Conservation (phyloP, 2,329 filamentous ascomycete species). For the Aureobasidium sp. region DNA sequence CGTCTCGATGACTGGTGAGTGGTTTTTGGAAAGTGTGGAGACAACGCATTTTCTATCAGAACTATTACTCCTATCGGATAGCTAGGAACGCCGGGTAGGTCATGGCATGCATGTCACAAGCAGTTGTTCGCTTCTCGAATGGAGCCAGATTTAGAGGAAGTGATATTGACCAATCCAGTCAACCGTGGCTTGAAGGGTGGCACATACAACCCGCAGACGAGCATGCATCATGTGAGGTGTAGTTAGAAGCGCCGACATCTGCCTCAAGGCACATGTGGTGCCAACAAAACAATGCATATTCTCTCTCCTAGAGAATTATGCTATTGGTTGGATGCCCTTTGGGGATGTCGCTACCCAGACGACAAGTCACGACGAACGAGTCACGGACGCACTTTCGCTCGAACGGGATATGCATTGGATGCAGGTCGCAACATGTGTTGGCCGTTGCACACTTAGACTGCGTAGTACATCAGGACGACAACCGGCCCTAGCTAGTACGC, state of each 20-base stretch:
- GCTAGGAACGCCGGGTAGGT: background rate
- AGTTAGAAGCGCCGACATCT: background rate
- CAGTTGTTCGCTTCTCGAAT: background rate
- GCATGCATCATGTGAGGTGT: slow-evolving; percentile 9
- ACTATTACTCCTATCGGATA: background rate
- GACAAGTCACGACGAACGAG: background rate
- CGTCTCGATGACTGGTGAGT: background rate
- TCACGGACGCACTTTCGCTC: background rate
- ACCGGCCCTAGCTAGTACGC: background rate
- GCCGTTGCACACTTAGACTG: background rate
- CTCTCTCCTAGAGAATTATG: background rate
- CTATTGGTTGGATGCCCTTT: background rate
- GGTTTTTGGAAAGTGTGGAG: background rate
- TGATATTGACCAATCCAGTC: background rate
- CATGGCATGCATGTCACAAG: background rate
- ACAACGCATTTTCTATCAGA: background rate
- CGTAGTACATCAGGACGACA: background rate
- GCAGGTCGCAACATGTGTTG: slow-evolving; percentile 1
- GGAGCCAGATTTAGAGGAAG: background rate
- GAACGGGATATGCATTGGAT: background rate
- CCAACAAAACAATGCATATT: slow-evolving; percentile 6
- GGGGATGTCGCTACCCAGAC: background rate
- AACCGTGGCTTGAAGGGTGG: background rate
- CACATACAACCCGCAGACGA: slow-evolving; percentile 4
- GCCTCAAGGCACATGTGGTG: slow-evolving; percentile 5